Conservation (phyloP, 1,284 basidiomycete genomes). For the Pseudozyma pruni region DNA sequence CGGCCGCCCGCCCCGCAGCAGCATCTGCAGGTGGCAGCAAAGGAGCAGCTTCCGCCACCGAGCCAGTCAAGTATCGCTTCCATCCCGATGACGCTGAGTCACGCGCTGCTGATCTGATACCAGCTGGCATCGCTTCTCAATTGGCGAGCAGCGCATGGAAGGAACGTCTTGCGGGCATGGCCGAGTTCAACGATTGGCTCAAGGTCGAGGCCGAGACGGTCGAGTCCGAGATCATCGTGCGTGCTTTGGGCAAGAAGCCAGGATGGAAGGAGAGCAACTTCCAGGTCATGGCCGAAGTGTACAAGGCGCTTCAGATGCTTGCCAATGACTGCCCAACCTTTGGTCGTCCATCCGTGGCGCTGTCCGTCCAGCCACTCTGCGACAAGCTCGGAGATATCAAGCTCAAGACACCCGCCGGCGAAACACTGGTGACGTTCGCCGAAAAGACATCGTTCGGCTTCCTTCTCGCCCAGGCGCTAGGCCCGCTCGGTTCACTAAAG, state of each 20-base stretch:
- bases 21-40: slow-evolving; percentile 70
- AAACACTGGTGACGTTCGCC: slow-evolving; percentile 81
- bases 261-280: slow-evolving; percentile 99
- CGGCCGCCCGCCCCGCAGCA: slow-evolving; percentile 67
- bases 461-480: slow-evolving; percentile 80
- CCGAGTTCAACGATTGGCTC: slow-evolving; percentile 86
- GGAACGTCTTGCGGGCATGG: slow-evolving; percentile 83
- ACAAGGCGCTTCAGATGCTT: slow-evolving; percentile 71
- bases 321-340: slow-evolving; percentile 85
- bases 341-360: slow-evolving; percentile 83
- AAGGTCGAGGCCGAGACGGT: slow-evolving; percentile 76
- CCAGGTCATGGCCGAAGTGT: slow-evolving; percentile 72
- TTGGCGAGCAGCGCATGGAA: slow-evolving; percentile 93
- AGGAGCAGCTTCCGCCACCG: slow-evolving; percentile 74
- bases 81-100: slow-evolving; percentile 91
- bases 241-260: slow-evolving; percentile 87
- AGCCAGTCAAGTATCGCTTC: slow-evolving; percentile 87
- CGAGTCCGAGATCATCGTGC: slow-evolving; percentile 88
- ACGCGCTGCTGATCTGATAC: slow-evolving; percentile 80
- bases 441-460: slow-evolving; percentile 96
- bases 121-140: slow-evolving; percentile 77
- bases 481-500: slow-evolving; percentile 71
- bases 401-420: slow-evolving; percentile 95
- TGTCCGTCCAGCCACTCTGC: slow-evolving; percentile 84
- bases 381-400: slow-evolving; percentile 98